Conservation (phyloP, 2,329 filamentous ascomycete genomes). For the Microcera coccophila region DNA sequence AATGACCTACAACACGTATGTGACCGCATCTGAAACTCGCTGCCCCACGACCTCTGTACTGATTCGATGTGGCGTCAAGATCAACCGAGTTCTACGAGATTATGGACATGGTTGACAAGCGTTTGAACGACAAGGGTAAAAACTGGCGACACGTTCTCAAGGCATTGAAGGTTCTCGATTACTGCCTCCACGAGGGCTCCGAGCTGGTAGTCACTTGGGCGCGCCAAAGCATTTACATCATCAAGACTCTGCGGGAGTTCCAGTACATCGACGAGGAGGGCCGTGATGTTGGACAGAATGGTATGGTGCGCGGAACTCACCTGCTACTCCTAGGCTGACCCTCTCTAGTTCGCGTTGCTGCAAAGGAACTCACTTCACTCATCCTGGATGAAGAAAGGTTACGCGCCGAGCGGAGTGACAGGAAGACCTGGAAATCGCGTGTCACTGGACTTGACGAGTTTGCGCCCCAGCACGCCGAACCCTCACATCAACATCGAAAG, state of each 20-base stretch:
- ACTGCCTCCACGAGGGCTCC: slow-evolving; percentile 94
- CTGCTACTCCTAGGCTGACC: slow-evolving; percentile 30
- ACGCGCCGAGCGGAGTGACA: slow-evolving; percentile 82
- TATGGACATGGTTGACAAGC: slow-evolving; percentile 99
- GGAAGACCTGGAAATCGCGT: slow-evolving; percentile 94
- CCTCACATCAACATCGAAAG: slow-evolving; percentile 19
- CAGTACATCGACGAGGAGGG: slow-evolving; percentile 95
- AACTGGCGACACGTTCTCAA: slow-evolving; percentile 99
- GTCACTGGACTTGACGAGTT: slow-evolving; percentile 91
- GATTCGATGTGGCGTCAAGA: slow-evolving; percentile 43
- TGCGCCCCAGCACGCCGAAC: slow-evolving; percentile 43
- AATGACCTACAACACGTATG: slow-evolving; percentile 95
- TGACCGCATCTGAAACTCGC: slow-evolving; percentile 13
- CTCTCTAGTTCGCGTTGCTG: slow-evolving; percentile 77
- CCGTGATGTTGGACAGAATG: slow-evolving; percentile 92
- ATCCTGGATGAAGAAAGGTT: slow-evolving; percentile 92
- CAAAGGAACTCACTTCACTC: slow-evolving; percentile 89
- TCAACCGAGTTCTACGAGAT: slow-evolving; percentile 98
- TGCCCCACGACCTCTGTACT: slow-evolving; percentile 7
- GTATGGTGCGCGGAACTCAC: slow-evolving; percentile 43
- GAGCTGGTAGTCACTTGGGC: slow-evolving; percentile 97
- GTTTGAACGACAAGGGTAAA: slow-evolving; percentile 97
- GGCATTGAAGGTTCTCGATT: slow-evolving; percentile 94
- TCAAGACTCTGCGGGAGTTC: slow-evolving; percentile 96
- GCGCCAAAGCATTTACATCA: slow-evolving; percentile 96